Evolutionary conservation across 2,329 filamentous ascomycete species (phyloP).

Genomic region (Epichloe brachyelytri): DNA sequence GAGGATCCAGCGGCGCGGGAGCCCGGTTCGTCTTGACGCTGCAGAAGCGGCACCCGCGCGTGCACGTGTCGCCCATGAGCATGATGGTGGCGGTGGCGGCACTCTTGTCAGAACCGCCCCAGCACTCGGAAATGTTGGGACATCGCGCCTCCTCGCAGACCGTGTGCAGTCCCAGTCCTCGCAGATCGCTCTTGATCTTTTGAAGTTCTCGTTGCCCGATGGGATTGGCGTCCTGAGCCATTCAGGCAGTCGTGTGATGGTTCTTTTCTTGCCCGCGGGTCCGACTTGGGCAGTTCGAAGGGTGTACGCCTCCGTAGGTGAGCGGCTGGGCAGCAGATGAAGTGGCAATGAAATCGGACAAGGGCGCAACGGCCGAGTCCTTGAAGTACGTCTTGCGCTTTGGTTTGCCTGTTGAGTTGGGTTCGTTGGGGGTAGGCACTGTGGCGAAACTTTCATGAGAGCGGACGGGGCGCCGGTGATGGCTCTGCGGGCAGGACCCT

Average conservation of each 20-base stretch:
- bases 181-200: constrained; percentile 89
- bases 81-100: constrained; percentile 96
- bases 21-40: constrained; percentile 78
- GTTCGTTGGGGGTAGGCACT: constrained; percentile 22
- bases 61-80: constrained; percentile 98
- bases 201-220: constrained; percentile 66
- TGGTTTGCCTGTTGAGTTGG: constrained; percentile 12
- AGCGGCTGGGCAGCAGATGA: constrained; percentile 26
- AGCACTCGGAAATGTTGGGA: constrained; percentile 96
- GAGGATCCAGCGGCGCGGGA: constrained; percentile 72
- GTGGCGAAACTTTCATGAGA: constrained; percentile 30
- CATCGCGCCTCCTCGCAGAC: constrained; percentile 97
- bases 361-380: constrained; percentile 41
- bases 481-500: constrained; percentile 29
- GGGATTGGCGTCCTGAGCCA: constrained; percentile 98
- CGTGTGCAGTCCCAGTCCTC: constrained; percentile 81
- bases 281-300: constrained; percentile 52
- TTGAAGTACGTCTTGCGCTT: constrained; percentile 43
- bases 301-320: constrained; percentile 42
- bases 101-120: constrained; percentile 80
- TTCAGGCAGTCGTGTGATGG: constrained; percentile 64
- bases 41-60: constrained; percentile 91
- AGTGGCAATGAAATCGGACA: constrained; percentile 42
- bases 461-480: constrained; percentile 19
- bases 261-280: constrained; percentile 47